Evolutionary conservation across 2,329 filamentous ascomycete genomes (phyloP), one percentile per base, ranked within the genome.

Genomic region (Trichoderma sp.): DNA sequence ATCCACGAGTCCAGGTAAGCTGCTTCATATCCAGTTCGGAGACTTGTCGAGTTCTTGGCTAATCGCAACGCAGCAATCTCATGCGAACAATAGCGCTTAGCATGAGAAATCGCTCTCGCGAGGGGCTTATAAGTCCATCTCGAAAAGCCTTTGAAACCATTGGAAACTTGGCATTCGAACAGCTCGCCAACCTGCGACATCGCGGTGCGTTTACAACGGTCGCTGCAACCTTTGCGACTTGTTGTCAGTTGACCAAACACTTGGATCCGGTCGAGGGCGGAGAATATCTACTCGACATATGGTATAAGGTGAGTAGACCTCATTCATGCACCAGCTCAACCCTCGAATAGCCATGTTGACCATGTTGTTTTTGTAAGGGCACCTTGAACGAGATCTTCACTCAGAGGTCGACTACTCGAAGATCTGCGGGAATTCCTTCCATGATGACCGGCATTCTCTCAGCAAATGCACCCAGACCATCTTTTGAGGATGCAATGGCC

Each of bases 191-290:
- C 60, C 81, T 99, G 34, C 86, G 95, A 47, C 95, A 99, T 75
- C 86, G 95, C 65, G 95, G 95, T 64, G 95, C 95, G 7, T 96
- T 98, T 73, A 95, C 92, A 0, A 94, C 94, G 0, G 95, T 98
- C 2, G 91, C 94, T 0, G 88, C 92, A 61, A 97, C 93, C 0
- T 98, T 97, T 76, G 85, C 87, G 1, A 83, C 86, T 28, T 96
- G 93, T 72, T 98, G 94, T 68, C 82, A 89, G 79, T 71, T 88
- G 76, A 77, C 85, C 9, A 82, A 85, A 58, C 82, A 85, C 34
- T 74, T 81, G 24, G 74, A 76, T 41, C 67, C 73, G 26, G 65
- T 68, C 17, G 68, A 72, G 3, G 71, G 70, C 3, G 67, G 74
- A 10, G 77, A 83, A 21, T 73, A 76, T 9, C 76, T 90, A 21